Percentiles rank a stretch among this genome's conserved stretches.
Conservation (phyloP, 1,284 basidiomycete genomes). For the Boletus mariae region DNA sequence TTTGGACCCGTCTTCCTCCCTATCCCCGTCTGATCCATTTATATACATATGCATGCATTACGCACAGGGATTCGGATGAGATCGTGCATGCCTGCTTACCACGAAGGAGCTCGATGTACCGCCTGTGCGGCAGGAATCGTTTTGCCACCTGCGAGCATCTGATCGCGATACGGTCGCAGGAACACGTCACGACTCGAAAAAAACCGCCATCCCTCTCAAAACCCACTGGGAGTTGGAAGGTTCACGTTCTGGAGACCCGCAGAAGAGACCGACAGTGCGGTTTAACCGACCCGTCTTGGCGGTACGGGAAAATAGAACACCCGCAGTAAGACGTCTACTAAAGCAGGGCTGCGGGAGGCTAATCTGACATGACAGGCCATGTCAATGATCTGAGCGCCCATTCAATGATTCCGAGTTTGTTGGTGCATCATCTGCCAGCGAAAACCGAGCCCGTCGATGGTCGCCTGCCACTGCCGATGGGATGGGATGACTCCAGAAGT, state of each 20-base stretch:
- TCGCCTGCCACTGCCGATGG: slow-evolving; percentile 16
- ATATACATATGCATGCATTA: slow-evolving; percentile 10
- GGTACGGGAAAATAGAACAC: slow-evolving; percentile 1
- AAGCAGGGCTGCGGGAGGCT: slow-evolving; percentile 18
- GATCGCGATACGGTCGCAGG: slow-evolving; percentile 31
- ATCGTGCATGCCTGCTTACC: slow-evolving; percentile 7
- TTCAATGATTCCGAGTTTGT: slow-evolving; percentile 13
- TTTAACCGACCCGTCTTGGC: slow-evolving; percentile 12
- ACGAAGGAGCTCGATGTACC: slow-evolving; percentile 12
- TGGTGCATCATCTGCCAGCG: slow-evolving; percentile 27
- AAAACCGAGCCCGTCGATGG: slow-evolving; percentile 9
- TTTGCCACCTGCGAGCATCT: slow-evolving; percentile 14
- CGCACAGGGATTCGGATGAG: slow-evolving; percentile 7
- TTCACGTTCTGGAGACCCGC: background rate
- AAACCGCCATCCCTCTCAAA: slow-evolving; percentile 10
- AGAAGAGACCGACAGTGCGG: background rate
- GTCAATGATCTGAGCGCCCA: slow-evolving; percentile 9
- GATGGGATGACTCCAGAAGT: slow-evolving; percentile 15
- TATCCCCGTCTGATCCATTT: slow-evolving; percentile 19
- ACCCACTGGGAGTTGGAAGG: background rate
- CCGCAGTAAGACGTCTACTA: slow-evolving; percentile 14
- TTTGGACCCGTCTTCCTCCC: slow-evolving; percentile 5
- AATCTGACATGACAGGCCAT: slow-evolving; percentile 19
- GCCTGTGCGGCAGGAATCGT: slow-evolving; percentile 11
- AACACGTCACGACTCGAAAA: slow-evolving; percentile 15